These are phyloP conservation scores for Eucalyptus erythrocorys DNA, from an alignment of 345 rosid species.

Conservation along the genomic window DNA sequence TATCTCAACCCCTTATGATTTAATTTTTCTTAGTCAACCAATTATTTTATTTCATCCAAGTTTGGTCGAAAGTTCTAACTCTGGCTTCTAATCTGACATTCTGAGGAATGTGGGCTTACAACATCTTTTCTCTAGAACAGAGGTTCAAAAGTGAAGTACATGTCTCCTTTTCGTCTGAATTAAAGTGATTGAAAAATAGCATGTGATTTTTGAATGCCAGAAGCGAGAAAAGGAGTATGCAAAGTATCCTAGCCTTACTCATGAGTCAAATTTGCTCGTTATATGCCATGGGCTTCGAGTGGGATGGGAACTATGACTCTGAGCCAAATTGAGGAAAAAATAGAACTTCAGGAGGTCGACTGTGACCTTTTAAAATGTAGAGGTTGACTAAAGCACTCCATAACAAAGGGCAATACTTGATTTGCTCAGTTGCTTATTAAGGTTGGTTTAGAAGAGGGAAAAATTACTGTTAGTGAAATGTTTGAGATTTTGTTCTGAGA, in stretches of 20 bases:
- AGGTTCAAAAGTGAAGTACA: neutral
- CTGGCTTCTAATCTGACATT: neutral
- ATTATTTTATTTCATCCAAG: neutral
- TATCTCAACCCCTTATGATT: neutral
- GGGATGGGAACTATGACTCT: neutral
- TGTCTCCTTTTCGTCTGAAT: neutral
- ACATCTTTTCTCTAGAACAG: neutral
- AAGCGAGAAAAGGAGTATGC: neutral
- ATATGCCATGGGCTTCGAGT: neutral
- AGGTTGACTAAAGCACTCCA: neutral
- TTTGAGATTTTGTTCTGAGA: neutral
- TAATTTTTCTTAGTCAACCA: neutral
- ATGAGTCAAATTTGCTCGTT: neutral
- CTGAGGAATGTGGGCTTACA: neutral
- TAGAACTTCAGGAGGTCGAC: neutral
- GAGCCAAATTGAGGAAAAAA: neutral
- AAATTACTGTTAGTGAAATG: neutral
- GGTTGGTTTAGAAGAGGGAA: neutral
- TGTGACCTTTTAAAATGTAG: neutral
- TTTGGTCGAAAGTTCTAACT: neutral
- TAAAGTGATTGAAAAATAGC: neutral
- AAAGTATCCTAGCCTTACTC: neutral
- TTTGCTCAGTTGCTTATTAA: neutral
- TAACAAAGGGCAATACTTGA: neutral
- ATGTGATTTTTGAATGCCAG: neutral